phyloP scores from a whole-genome alignment of 139 green algal species.

The Chlorella sorokiniana region DNA sequence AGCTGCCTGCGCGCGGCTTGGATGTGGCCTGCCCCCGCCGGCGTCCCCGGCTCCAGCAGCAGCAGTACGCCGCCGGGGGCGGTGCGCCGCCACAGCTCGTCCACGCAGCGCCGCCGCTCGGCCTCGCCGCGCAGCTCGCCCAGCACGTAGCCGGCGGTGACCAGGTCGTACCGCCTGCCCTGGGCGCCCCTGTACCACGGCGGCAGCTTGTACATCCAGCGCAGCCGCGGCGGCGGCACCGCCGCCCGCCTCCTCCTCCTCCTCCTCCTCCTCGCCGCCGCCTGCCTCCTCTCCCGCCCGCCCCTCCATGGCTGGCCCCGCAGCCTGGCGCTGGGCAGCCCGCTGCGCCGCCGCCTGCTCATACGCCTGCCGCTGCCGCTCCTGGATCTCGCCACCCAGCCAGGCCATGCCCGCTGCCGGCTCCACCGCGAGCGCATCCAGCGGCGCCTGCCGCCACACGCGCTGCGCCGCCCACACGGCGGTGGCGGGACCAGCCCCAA shows the following conservation, averaged over 20 bases:
- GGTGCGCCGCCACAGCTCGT: constrained; percentile 49
- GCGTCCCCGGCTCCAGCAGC: constrained; percentile 83
- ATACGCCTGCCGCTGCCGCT: constrained; percentile 12
- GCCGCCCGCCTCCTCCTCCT: background rate
- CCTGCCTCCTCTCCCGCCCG: background rate
- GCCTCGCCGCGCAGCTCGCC: constrained; percentile 49
- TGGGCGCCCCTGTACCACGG: background rate
- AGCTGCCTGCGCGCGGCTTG: constrained; percentile 53
- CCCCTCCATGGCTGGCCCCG: background rate
- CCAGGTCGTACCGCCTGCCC: constrained; percentile 57
- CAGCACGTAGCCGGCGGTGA: constrained; percentile 72
- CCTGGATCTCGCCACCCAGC: constrained; percentile 45
- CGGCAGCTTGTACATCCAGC: constrained; percentile 28
- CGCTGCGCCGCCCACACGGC: constrained; percentile 72
- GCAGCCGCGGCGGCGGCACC: constrained; percentile 21
- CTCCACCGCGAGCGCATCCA: constrained; percentile 64
- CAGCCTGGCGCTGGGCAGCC: background rate
- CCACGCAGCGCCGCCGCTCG: constrained; percentile 41
- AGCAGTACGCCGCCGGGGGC: constrained; percentile 58
- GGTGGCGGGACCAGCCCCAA: constrained; percentile 75
- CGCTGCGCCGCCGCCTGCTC: background rate
- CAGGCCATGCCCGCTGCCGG: constrained; percentile 56
- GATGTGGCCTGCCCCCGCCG: constrained; percentile 59
- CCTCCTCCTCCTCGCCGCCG: background rate
- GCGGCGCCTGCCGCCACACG: constrained; percentile 40